These are phyloP conservation scores for Penicillium verrucosum DNA, from an alignment of 2,329 filamentous ascomycete species.

Conservation along the genomic window DNA sequence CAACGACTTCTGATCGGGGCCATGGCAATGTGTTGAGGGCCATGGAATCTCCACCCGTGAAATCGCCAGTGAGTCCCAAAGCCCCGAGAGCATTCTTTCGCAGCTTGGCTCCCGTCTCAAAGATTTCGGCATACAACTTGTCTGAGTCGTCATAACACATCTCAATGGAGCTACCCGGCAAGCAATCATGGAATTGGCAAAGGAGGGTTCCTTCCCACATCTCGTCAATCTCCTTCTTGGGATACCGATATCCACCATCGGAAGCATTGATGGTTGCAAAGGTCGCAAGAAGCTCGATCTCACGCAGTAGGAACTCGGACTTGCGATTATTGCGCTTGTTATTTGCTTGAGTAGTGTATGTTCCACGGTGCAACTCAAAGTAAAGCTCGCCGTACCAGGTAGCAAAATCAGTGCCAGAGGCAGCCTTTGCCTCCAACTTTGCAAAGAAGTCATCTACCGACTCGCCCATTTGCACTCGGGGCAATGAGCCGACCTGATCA, in stretches of 20 bases:
- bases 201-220: conserved; percentile 94
- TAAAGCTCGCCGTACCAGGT: conserved; percentile 99
- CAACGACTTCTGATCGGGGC: conserved; percentile 71
- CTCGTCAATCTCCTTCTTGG: conserved; percentile 85
- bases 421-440: conserved; percentile 72
- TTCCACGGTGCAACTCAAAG: conserved; percentile 94
- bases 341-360: conserved; percentile 95
- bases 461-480: conserved; percentile 81
- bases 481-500: conserved; percentile 78
- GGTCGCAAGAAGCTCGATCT: conserved; percentile 84
- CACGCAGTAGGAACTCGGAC: conserved; percentile 78
- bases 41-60: conserved; percentile 48
- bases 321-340: conserved; percentile 94
- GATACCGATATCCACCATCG: conserved; percentile 71
- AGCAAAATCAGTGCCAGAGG: conserved; percentile 65
- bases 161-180: conserved; percentile 91
- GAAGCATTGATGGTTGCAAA: conserved; percentile 69
- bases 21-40: conserved; percentile 86
- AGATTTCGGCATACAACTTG: conserved; percentile 79
- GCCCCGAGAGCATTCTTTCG: conserved; percentile 66
- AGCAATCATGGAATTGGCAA: conserved; percentile 96
- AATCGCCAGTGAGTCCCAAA: conserved; percentile 58
- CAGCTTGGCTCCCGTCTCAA: conserved; percentile 69
- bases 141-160: conserved; percentile 98
- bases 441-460: conserved; percentile 96